Percentiles rank a stretch among this genome's conserved stretches.
phyloP scores from a whole-genome alignment of 208 protist species.

The Leishmania lainsoni region DNA sequence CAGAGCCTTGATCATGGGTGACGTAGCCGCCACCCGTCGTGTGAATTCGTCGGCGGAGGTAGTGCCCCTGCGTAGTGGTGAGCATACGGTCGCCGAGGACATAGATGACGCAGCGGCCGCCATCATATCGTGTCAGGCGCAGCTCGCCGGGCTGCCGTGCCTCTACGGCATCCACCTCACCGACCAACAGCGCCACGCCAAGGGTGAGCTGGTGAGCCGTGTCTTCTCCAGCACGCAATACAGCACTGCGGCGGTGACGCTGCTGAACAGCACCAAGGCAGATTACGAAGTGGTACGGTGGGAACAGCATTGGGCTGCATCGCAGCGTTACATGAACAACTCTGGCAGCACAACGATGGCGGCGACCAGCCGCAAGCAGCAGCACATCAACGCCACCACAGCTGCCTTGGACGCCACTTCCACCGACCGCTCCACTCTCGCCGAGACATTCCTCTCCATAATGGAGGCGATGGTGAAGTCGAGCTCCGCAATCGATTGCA shows the following conservation, averaged over 20 bases:
- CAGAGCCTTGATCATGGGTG: slow-evolving; percentile 71
- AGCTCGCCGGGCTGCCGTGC: slow-evolving; percentile 20
- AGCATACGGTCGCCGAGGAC: slow-evolving; percentile 14
- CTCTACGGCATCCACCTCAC: slow-evolving; percentile 70
- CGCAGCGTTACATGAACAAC: slow-evolving; percentile 6
- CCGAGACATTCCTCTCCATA: slow-evolving; percentile 79
- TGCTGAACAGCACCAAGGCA: slow-evolving; percentile 44
- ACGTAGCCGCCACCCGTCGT: slow-evolving; percentile 35
- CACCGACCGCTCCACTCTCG: slow-evolving; percentile 74
- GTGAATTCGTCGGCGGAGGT: background rate
- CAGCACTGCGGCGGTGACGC: slow-evolving; percentile 36
- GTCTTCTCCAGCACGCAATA: slow-evolving; percentile 68
- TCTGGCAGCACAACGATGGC: background rate
- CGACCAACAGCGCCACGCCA: slow-evolving; percentile 84
- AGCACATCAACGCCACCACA: slow-evolving; percentile 8
- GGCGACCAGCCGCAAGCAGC: background rate
- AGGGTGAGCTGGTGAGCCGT: slow-evolving; percentile 66
- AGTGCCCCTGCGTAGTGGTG: background rate
- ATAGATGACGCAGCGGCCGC: background rate
- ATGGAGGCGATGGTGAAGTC: slow-evolving; percentile 68
- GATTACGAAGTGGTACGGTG: slow-evolving; percentile 76
- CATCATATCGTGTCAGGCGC: background rate
- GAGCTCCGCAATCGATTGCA: slow-evolving; percentile 38
- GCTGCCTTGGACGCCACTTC: slow-evolving; percentile 34
- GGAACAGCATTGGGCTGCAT: slow-evolving; percentile 36